Evolutionary conservation across 2,329 filamentous ascomycete species (phyloP), one percentile per base, ranked within the genome.

Genomic region (Fusarium sp.): DNA sequence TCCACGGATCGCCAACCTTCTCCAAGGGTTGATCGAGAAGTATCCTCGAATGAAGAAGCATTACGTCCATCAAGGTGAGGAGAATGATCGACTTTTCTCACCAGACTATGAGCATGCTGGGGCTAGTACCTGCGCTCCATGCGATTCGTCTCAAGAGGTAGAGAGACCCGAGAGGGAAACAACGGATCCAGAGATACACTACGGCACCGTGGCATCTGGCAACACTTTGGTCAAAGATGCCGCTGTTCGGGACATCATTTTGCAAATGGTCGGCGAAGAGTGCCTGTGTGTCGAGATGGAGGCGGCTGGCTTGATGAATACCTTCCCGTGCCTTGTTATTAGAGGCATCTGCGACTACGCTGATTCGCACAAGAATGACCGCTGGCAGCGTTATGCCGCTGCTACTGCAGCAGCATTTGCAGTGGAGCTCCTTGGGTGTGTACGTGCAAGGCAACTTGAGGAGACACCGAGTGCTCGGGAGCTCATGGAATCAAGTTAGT

Each of bases 121-220:
- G 5, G 39, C 5, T 13, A 41, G 10, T 20, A 41, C n/a, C 10
- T 41, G 39, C 4, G n/a, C 11, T 41, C n/a, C 39, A 10, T 41
- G 39, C n/a, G 39, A 41, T 41, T 41, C n/a, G 7, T 41, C 39
- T 13, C 18, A 20, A 41, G n/a, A 41, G 3, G 39, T 41, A 1
- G 10, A 41, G n/a, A 41, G 39, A 20, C 10, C 39, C 5, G 10
- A 41, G n/a, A 41, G 39, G n/a, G 20, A 0, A 67, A 64, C 10
- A 41, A 25, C 11, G 60, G 64, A 76, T 6, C 71, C 72, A 0
- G 18, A 58, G 1, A 74, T 80, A 9, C 75, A 80, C 23, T 76
- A 79, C 5, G 78, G 79, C 0, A 66, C 68, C 0, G 76, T 81
- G 1, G 77, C 76, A 1, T 80, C 79, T 1, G 77, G 77, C 0